Percentiles rank a stretch among this genome's conserved stretches.
Evolutionary conservation across 495 filamentous ascomycete genomes (phyloP).

Genomic region (Daldinia decipiens): DNA sequence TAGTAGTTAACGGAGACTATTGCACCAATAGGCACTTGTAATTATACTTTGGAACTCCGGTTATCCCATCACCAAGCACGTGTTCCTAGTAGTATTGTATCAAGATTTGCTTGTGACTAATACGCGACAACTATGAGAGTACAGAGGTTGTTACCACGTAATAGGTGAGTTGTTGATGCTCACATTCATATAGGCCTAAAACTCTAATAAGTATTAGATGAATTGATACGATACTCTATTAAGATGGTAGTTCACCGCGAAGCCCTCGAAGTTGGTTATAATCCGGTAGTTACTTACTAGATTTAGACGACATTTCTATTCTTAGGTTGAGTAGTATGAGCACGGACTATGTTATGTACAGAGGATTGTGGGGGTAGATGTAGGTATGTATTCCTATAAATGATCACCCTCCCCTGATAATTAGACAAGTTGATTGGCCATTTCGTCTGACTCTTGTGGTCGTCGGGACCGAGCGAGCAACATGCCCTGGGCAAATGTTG

Average conservation of each 20-base stretch:
- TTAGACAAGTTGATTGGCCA: neutral
- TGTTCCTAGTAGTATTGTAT: too few relatives aligned
- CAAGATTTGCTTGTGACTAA: too few relatives aligned
- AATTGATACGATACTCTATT: neutral
- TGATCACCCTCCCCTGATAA: neutral
- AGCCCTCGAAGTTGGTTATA: neutral
- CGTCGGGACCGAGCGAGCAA: slow-evolving; percentile 1
- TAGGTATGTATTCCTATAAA: neutral
- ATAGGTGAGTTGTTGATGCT: too few relatives aligned
- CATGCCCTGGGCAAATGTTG: neutral
- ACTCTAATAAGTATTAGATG: neutral
- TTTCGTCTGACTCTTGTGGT: neutral
- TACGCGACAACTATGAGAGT: too few relatives aligned
- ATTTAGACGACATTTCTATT: neutral
- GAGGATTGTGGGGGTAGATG: neutral
- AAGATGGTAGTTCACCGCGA: neutral
- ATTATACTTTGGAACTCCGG: too few relatives aligned
- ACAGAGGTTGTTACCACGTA: too few relatives aligned
- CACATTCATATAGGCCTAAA: too few relatives aligned
- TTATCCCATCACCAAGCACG: too few relatives aligned
- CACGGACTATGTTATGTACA: neutral
- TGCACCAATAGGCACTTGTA: too few relatives aligned
- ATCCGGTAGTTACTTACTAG: neutral
- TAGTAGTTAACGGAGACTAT: too few relatives aligned
- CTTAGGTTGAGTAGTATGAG: neutral